phyloP scores from a whole-genome alignment of 2,329 filamentous ascomycete genomes.

The Didymellaceae sp. region DNA sequence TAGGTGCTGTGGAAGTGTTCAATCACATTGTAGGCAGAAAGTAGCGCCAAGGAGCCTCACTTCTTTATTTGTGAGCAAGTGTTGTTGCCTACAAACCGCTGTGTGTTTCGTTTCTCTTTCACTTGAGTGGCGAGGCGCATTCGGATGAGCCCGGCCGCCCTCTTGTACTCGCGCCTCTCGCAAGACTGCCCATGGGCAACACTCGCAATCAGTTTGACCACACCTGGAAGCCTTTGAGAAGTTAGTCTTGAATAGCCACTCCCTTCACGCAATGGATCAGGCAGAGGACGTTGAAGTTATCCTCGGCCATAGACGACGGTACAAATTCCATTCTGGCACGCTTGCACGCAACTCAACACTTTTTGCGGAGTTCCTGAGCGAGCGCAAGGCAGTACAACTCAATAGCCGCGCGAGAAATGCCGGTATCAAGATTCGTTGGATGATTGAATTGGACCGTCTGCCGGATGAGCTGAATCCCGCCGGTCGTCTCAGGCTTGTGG shows the following conservation, averaged over 20 bases:
- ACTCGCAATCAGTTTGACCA: too few relatives aligned
- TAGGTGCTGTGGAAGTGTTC: too few relatives aligned
- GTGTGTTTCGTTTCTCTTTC: too few relatives aligned
- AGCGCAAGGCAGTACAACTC: slow-evolving; percentile 37
- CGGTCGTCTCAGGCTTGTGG: slow-evolving; percentile 36
- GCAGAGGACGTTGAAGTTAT: slow-evolving; percentile 45
- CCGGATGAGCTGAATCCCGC: slow-evolving; percentile 27
- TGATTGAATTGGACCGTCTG: slow-evolving; percentile 40
- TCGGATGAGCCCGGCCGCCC: too few relatives aligned
- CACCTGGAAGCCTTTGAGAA: too few relatives aligned
- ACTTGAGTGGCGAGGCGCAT: too few relatives aligned
- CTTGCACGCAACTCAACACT: slow-evolving; percentile 42
- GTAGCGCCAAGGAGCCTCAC: too few relatives aligned
- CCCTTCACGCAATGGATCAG: slow-evolving; percentile 32
- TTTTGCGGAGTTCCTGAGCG: slow-evolving; percentile 40
- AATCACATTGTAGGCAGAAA: too few relatives aligned
- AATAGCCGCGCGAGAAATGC: slow-evolving; percentile 30
- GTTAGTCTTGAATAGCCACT: background rate
- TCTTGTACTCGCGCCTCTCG: too few relatives aligned
- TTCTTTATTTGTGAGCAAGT: too few relatives aligned
- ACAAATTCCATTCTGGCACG: slow-evolving; percentile 46
- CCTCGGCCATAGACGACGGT: slow-evolving; percentile 37
- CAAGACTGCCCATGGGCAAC: too few relatives aligned
- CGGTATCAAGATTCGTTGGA: slow-evolving; percentile 39
- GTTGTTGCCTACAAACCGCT: too few relatives aligned